Base-by-base conservation (phyloP, 2,329 filamentous ascomycete species). In the Diaporthe citriasiana region DNA sequence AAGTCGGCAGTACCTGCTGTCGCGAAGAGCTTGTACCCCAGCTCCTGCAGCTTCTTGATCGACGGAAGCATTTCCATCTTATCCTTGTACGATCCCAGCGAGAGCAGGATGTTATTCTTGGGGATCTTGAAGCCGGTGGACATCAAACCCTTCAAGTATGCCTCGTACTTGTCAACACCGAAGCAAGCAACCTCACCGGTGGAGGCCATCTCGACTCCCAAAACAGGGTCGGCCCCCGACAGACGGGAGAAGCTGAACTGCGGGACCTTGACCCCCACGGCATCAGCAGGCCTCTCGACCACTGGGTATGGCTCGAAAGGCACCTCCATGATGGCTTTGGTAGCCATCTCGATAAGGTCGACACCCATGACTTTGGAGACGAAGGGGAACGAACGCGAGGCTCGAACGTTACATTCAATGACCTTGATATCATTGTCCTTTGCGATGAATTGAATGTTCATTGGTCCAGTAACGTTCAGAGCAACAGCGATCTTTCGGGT, bases 351-450 rank as follows among this genome's bases (percentile, higher is more conserved):
- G 77, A 99, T 98, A 76, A 99, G 89, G 82, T 99, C 96, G 70
- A 98, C 94, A 69, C 95, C 95, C 94, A 98, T 98, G 78, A 97
- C 95, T 88, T 99, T 99, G 77, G 95, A 98, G 22, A 98, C 95
- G 81, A 99, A 99, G 76, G 97, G 97, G 89, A 98, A 98, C 0
- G 96, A 98, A 77, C 97, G 91, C 59, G 97, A 98, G 22, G 97
- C 97, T 76, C 97, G 93, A 75, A 98, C 97, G 80, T 99, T 99
- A 85, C 97, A 98, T 86, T 99, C 97, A 77, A 99, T 99, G 78
- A 99, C 97, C 88, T 98, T 98, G 88, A 99, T 98, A 78, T 98
- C 96, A 82, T 98, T 98, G 83, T 98, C 95, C 87, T 98, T 98
- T 80, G 97, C 97, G 80, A 99, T 99, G 87, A 99, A 98, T 83